Conservation (phyloP, 768 basidiomycete species). For the Suillus sp. region DNA sequence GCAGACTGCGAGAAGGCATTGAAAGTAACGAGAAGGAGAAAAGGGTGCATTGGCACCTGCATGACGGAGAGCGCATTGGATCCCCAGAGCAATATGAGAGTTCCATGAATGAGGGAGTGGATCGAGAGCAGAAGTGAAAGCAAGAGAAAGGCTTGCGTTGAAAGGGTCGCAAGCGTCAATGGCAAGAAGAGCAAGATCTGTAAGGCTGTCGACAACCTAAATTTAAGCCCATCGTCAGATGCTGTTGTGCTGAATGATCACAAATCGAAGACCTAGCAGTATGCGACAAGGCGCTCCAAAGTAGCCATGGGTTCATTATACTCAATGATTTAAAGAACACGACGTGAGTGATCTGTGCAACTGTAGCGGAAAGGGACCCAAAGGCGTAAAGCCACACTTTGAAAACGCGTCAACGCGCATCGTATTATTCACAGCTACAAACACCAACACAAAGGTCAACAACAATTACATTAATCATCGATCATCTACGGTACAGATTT, state of each 20-base stretch:
- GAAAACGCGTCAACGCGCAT: background rate
- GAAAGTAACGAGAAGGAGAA: constrained; percentile 84
- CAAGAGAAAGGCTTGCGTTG: constrained; percentile 75
- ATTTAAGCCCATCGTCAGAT: constrained; percentile 12
- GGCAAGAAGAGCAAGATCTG: constrained; percentile 86
- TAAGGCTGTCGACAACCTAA: constrained; percentile 71
- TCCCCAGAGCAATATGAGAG: constrained; percentile 69
- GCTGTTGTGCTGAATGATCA: constrained; percentile 9
- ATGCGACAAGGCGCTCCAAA: constrained; percentile 67
- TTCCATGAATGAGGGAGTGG: constrained; percentile 83
- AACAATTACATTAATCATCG: background rate
- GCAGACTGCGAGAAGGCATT: constrained; percentile 75
- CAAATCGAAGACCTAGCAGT: constrained; percentile 52
- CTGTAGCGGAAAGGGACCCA: background rate
- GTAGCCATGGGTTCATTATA: constrained; percentile 56
- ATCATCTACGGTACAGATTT: background rate
- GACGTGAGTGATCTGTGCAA: background rate
- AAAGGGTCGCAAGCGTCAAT: constrained; percentile 81
- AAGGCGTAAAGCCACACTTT: background rate
- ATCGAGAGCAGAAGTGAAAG: constrained; percentile 76
- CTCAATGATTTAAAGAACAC: background rate
- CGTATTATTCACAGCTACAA: background rate
- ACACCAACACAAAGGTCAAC: background rate
- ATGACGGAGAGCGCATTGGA: constrained; percentile 72
- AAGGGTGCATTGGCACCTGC: constrained; percentile 86